Evolutionary conservation across 1,284 basidiomycete genomes (phyloP).

Genomic region (Pseudozyma tsukubaensis): DNA sequence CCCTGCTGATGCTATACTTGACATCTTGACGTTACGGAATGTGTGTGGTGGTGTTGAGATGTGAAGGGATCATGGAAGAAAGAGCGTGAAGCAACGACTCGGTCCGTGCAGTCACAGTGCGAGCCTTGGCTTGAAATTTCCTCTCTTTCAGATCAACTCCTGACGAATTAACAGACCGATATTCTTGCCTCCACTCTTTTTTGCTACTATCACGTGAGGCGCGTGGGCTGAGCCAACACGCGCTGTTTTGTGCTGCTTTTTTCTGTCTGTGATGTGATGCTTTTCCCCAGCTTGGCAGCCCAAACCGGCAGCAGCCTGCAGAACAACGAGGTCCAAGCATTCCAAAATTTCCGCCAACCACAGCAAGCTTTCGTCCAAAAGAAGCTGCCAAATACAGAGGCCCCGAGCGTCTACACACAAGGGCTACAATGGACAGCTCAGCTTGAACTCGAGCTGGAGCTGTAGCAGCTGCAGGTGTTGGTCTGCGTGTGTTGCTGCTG

Average conservation of each 20-base stretch:
- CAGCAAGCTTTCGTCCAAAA: not conserved
- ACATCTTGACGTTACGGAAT: slow-evolving; percentile 9
- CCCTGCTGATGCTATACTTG: slow-evolving; percentile 16
- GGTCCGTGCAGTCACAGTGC: slow-evolving; percentile 21
- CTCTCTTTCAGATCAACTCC: no score
- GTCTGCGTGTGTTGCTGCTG: slow-evolving; percentile 13
- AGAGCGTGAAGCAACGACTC: slow-evolving; percentile 9
- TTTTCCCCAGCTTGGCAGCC: no score
- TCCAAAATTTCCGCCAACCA: slow-evolving; percentile 2
- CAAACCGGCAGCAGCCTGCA: no score
- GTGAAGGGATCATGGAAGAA: no score
- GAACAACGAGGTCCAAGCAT: slow-evolving; percentile 3
- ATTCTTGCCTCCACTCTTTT: slow-evolving; percentile 22
- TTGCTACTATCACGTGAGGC: slow-evolving; percentile 40
- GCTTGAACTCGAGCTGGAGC: no score
- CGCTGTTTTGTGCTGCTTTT: slow-evolving; percentile 24
- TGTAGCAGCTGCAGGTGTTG: slow-evolving; percentile 5
- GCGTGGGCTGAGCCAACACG: slow-evolving; percentile 34
- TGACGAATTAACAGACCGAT: slow-evolving; percentile 17
- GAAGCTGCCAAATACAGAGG: no score
- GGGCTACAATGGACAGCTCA: no score
- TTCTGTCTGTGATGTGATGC: no score
- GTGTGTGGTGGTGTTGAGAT: not conserved
- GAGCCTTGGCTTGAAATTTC: not conserved
- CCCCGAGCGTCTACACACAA: no score